A percentile compares a stretch with the other conserved stretches of the same genome.
Evolutionary conservation across 2,329 filamentous ascomycete species (phyloP).

Genomic region (Aspergillus fijiensis): DNA sequence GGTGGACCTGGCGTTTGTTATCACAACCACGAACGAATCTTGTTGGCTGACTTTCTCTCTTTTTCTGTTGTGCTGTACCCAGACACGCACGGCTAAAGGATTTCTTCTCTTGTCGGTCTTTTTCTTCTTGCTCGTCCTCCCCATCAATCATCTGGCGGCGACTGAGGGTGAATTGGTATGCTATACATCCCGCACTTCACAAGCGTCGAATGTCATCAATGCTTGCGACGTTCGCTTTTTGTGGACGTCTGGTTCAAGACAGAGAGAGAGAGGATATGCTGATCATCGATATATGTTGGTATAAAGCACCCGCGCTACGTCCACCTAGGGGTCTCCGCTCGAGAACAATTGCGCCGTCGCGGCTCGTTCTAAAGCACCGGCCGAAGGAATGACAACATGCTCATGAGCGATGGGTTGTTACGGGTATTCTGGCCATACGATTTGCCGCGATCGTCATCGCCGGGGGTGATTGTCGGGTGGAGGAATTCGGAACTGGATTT

Average conservation of each 20-base stretch:
- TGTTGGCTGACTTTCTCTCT: conserved; percentile 1
- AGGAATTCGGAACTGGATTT: conserved; percentile 88
- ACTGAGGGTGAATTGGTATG: conserved; percentile 78
- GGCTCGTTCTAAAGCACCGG: conserved; percentile 74
- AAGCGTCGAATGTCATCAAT: not conserved
- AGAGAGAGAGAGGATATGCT: not conserved
- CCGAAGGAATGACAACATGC: conserved; percentile 59
- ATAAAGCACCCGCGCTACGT: conserved; percentile 75
- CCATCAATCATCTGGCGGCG: conserved; percentile 77
- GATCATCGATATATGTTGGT: not conserved
- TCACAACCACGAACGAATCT: not conserved
- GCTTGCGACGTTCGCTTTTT: not conserved
- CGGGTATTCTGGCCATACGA: conserved; percentile 98
- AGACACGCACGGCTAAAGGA: conserved; percentile 83
- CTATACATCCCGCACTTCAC: conserved; percentile 14
- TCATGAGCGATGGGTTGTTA: conserved; percentile 78
- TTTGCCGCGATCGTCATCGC: conserved; percentile 66
- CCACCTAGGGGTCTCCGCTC: conserved; percentile 81
- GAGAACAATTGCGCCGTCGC: conserved; percentile 89
- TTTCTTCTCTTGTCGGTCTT: conserved; percentile 78
- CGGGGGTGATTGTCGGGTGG: conserved; percentile 93
- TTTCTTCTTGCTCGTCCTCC: conserved; percentile 81
- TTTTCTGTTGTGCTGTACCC: conserved; percentile 1
- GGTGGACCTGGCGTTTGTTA: not conserved
- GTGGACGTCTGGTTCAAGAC: too few species aligned